Conservation (phyloP, 2,329 filamentous ascomycete species). For the Talaromyces sp. region DNA sequence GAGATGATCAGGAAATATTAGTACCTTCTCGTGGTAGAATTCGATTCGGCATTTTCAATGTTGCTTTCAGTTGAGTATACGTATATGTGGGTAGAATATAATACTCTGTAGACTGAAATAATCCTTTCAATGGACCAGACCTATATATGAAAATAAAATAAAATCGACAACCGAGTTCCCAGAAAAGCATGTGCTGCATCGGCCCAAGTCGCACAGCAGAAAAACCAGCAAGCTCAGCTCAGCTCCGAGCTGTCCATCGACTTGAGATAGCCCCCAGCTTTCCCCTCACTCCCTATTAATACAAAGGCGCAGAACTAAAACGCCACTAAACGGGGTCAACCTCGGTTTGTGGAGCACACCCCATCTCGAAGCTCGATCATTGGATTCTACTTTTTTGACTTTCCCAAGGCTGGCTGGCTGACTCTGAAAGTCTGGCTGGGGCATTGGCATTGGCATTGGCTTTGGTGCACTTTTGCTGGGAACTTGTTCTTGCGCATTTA, state of each 20-base stretch:
- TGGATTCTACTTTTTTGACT: background rate
- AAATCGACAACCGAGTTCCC: background rate
- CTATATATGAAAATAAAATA: background rate
- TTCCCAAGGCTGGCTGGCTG: background rate
- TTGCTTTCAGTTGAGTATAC: conserved; percentile 5
- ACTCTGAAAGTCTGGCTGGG: background rate
- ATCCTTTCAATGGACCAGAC: background rate
- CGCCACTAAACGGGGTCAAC: background rate
- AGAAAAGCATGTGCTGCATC: background rate
- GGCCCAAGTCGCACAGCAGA: background rate
- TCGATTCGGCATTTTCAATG: conserved; percentile 21
- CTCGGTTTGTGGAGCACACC: background rate
- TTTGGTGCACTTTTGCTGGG: background rate
- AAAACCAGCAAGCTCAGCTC: background rate
- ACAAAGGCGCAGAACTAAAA: background rate
- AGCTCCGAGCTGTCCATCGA: background rate
- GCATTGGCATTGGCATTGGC: background rate
- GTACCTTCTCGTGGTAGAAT: conserved; percentile 18
- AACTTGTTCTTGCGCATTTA: background rate
- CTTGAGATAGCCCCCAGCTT: background rate
- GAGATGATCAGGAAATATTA: background rate
- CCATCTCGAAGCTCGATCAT: background rate
- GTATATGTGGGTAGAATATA: background rate
- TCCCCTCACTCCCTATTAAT: background rate
- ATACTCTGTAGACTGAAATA: background rate